Conservation (phyloP, 2,329 filamentous ascomycete species). For the Trichoderma arundinaceum region DNA sequence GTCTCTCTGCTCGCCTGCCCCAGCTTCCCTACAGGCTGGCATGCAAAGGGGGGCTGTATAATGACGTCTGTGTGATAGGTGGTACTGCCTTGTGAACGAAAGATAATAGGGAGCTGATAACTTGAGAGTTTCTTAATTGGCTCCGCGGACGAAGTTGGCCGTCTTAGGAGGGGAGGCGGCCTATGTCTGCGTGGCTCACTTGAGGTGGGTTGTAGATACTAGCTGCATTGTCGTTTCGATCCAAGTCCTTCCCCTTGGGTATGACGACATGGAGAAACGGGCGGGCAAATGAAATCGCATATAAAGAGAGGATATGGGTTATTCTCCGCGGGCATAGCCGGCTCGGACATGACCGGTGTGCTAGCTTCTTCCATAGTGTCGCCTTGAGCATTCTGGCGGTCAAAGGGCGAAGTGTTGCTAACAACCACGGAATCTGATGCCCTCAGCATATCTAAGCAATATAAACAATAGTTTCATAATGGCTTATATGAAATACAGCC, state of each 20-base stretch:
- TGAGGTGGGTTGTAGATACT: background rate
- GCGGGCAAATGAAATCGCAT: background rate
- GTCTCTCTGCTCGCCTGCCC: background rate
- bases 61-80: background rate
- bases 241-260: background rate
- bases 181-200: background rate
- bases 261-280: background rate
- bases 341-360: constrained; percentile 5
- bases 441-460: background rate
- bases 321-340: background rate
- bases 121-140: background rate
- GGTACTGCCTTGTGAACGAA: background rate
- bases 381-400: background rate
- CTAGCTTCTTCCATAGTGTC: background rate
- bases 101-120: background rate
- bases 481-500: rapidly evolving
- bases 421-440: background rate
- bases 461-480: background rate
- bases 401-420: background rate
- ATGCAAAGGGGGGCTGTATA: background rate
- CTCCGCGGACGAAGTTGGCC: too few species aligned
- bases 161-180: background rate
- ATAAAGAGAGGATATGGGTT: background rate
- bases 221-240: background rate
- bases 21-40: too few species aligned